phyloP scores from a whole-genome alignment of 2,329 filamentous ascomycete species.

The Ilyonectria mors-panacis region DNA sequence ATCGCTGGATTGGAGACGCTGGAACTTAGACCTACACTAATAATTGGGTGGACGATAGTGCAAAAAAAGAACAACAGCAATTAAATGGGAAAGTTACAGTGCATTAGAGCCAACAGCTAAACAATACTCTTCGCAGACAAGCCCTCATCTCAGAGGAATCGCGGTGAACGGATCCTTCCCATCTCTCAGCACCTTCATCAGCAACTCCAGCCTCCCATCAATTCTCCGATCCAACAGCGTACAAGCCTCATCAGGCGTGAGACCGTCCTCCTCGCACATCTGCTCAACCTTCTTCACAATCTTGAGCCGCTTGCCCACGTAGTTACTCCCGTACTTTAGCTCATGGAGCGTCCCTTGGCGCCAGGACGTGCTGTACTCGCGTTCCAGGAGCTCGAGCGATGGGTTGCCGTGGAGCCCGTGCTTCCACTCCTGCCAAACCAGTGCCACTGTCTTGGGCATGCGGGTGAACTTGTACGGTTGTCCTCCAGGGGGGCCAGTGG shows the following conservation, averaged over 20 bases:
- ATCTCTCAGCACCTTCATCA: conserved; percentile 39
- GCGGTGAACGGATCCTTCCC: conserved; percentile 41
- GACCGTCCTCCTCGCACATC: conserved; percentile 24
- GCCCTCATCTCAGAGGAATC: conserved; percentile 22
- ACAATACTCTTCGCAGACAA: too few relatives aligned
- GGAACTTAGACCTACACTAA: too few relatives aligned
- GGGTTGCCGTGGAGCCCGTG: conserved; percentile 40
- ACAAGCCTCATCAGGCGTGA: conserved; percentile 27
- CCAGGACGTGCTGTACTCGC: conserved; percentile 40
- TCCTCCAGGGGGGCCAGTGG: conserved; percentile 27
- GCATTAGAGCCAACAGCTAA: not conserved
- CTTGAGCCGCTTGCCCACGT: conserved; percentile 42
- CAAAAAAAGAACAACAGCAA: too few relatives aligned
- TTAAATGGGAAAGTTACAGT: too few relatives aligned
- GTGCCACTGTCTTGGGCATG: conserved; percentile 43
- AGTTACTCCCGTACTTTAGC: conserved; percentile 48
- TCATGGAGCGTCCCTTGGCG: conserved; percentile 35
- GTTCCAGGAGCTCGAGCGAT: conserved; percentile 41
- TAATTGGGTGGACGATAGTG: too few relatives aligned
- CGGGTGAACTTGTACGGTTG: conserved; percentile 41
- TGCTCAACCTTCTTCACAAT: conserved; percentile 40
- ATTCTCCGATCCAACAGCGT: conserved; percentile 37
- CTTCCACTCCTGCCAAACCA: conserved; percentile 47
- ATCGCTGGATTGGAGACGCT: too few relatives aligned
- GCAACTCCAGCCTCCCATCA: conserved; percentile 44